phyloP scores from a whole-genome alignment of 2,329 filamentous ascomycete species.

The Pestalotiopsis sp. region DNA sequence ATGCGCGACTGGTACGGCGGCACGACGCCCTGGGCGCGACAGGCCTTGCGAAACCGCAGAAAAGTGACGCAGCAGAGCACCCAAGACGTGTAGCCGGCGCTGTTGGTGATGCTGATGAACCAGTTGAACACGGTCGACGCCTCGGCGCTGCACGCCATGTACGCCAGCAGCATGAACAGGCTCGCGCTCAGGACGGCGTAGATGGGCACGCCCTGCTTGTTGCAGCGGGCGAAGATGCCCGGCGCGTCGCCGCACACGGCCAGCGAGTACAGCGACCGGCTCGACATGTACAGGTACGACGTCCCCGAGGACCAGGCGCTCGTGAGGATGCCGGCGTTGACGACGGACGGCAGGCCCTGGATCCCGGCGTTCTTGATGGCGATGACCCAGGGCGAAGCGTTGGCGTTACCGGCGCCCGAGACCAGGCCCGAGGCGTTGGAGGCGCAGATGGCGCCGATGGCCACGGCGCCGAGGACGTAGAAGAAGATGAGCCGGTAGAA shows the following conservation, averaged over 20 bases:
- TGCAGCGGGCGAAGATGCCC: constrained; percentile 49
- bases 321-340: constrained; percentile 70
- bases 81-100: constrained; percentile 72
- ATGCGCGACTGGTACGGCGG: constrained; percentile 67
- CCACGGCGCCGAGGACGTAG: constrained; percentile 79
- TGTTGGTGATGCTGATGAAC: constrained; percentile 60
- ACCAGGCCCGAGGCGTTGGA: constrained; percentile 51
- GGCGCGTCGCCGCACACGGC: constrained; percentile 60
- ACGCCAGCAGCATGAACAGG: constrained; percentile 63
- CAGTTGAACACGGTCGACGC: constrained; percentile 42
- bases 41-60: constrained; percentile 69
- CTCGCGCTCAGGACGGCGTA: constrained; percentile 62
- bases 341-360: constrained; percentile 77
- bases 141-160: constrained; percentile 62
- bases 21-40: constrained; percentile 65
- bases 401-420: constrained; percentile 31
- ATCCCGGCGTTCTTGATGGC: constrained; percentile 85
- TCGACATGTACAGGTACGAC: constrained; percentile 36
- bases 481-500: constrained; percentile 94
- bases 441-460: constrained; percentile 67
- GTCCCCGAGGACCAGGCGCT: constrained; percentile 37
- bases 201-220: constrained; percentile 59
- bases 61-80: constrained; percentile 69
- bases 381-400: constrained; percentile 88
- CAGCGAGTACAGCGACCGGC: constrained; percentile 33